Evolutionary conservation across 2,329 filamentous ascomycete genomes (phyloP).

Genomic region (Drechslerella stenobrocha): DNA sequence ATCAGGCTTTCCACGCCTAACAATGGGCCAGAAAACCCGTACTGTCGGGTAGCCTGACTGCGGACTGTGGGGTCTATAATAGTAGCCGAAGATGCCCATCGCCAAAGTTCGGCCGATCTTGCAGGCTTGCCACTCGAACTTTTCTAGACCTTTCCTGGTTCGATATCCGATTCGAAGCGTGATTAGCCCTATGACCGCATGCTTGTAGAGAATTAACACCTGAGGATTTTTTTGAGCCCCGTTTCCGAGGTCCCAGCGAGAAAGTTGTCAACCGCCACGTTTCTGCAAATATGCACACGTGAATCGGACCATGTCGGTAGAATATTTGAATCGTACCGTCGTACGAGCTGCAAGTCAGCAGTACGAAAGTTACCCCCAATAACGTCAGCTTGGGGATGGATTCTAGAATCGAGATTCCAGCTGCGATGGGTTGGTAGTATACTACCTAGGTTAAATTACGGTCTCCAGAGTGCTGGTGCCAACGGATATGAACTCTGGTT

Average conservation of each 20-base stretch:
- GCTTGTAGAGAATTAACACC: constrained; percentile 17
- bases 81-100: constrained; percentile 12
- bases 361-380: constrained; percentile 21
- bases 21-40: too few species aligned
- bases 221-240: too few species aligned
- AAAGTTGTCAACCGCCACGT: constrained; percentile 22
- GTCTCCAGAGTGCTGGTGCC: too few species aligned
- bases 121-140: constrained; percentile 26
- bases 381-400: too few species aligned
- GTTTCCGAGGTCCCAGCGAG: constrained; percentile 26
- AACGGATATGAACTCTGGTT: too few species aligned
- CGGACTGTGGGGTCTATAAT: constrained; percentile 13
- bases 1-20: constrained; percentile 17
- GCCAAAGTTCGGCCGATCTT: constrained; percentile 27
- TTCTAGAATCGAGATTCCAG: too few species aligned
- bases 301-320: constrained; percentile 23
- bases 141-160: constrained; percentile 32
- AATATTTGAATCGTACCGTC: constrained; percentile 34
- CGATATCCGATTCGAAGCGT: constrained; percentile 16
- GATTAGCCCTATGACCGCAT: constrained; percentile 26
- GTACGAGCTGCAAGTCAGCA: constrained; percentile 14
- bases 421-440: too few species aligned
- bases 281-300: constrained; percentile 37
- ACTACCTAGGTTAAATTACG: too few species aligned
- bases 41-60: too few species aligned